phyloP scores from a whole-genome alignment of 805 yeast species.

The Danielia reshetovae region DNA sequence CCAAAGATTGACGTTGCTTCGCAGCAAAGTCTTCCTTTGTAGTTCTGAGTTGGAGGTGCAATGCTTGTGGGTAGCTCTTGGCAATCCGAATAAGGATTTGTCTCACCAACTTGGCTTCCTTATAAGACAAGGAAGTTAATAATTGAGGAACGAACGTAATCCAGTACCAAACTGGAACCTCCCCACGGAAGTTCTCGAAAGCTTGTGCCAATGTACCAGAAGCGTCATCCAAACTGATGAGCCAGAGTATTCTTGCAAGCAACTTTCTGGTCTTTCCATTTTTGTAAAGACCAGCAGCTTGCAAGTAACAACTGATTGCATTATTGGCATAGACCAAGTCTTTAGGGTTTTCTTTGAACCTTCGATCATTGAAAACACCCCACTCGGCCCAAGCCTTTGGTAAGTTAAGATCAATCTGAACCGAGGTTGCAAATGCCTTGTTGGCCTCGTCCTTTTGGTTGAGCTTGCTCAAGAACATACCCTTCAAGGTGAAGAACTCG shows the following conservation, averaged over 20 bases:
- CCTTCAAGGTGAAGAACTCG: conserved; percentile 94
- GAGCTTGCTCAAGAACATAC: conserved; percentile 92
- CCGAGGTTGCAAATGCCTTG: conserved; percentile 97
- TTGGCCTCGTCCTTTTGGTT: conserved; percentile 93
- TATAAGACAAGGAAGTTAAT: conserved; percentile 82
- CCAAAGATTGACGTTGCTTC: conserved; percentile 68
- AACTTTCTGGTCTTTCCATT: conserved; percentile 86
- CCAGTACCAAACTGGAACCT: conserved; percentile 99
- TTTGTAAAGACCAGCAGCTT: conserved; percentile 96
- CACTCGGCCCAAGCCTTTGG: conserved; percentile 99
- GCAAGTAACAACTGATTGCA: conserved; percentile 92
- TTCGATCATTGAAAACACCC: conserved; percentile 91
- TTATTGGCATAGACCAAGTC: conserved; percentile 85
- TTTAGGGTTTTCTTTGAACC: conserved; percentile 77
- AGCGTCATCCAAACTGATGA: conserved; percentile 84
- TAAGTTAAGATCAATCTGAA: conserved; percentile 86
- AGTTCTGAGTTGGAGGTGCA: conserved; percentile 92
- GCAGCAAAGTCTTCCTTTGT: conserved; percentile 92
- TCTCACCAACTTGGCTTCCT: conserved; percentile 85
- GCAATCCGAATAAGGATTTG: conserved; percentile 88
- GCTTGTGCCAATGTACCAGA: conserved; percentile 79
- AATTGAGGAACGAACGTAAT: conserved; percentile 94
- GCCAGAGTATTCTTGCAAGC: conserved; percentile 88
- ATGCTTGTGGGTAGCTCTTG: conserved; percentile 94
- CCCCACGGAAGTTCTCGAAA: conserved; percentile 89